These are phyloP conservation scores for Gloeostereum incarnatum DNA, from an alignment of 768 basidiomycete genomes.

Conservation along the genomic window DNA sequence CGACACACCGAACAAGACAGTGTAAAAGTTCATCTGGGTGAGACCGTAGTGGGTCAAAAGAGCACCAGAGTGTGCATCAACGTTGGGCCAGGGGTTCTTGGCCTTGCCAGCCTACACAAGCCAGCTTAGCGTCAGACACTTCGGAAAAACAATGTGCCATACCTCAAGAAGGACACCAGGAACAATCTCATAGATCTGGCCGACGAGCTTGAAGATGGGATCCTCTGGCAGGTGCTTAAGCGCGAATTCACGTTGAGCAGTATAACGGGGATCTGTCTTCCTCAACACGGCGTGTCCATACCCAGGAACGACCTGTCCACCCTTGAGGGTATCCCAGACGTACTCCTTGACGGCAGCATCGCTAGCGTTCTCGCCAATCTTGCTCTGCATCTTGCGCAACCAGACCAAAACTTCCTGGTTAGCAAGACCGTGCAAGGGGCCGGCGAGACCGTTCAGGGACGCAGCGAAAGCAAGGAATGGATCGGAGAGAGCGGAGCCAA, in stretches of 20 bases:
- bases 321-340: slow-evolving; percentile 90
- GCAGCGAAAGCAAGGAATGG: slow-evolving; percentile 94
- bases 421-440: slow-evolving; percentile 92
- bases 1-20: slow-evolving; percentile 95
- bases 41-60: slow-evolving; percentile 82
- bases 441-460: slow-evolving; percentile 91
- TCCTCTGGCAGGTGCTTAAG: slow-evolving; percentile 78
- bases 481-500: slow-evolving; percentile 93
- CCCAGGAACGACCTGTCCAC: slow-evolving; percentile 90
- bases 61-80: slow-evolving; percentile 93
- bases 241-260: slow-evolving; percentile 85
- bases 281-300: slow-evolving; percentile 83
- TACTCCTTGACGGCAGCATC: slow-evolving; percentile 90
- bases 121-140: slow-evolving; percentile 1
- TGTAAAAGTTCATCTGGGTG: slow-evolving; percentile 92
- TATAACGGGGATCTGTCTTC: slow-evolving; percentile 91
- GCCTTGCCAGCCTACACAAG: slow-evolving; percentile 69
- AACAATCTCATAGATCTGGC: slow-evolving; percentile 80
- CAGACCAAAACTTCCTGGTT: slow-evolving; percentile 97
- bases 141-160: slow-evolving; percentile 13
- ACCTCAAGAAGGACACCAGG: slow-evolving; percentile 86
- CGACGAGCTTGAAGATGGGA: slow-evolving; percentile 91
- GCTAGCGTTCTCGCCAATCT: slow-evolving; percentile 77
- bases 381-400: slow-evolving; percentile 87
- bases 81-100: slow-evolving; percentile 95